Percentiles rank a stretch among this genome's conserved stretches.
Conservation (phyloP, 225 moss, liverwort and hornwort species). For the Marchantia paleacea region DNA sequence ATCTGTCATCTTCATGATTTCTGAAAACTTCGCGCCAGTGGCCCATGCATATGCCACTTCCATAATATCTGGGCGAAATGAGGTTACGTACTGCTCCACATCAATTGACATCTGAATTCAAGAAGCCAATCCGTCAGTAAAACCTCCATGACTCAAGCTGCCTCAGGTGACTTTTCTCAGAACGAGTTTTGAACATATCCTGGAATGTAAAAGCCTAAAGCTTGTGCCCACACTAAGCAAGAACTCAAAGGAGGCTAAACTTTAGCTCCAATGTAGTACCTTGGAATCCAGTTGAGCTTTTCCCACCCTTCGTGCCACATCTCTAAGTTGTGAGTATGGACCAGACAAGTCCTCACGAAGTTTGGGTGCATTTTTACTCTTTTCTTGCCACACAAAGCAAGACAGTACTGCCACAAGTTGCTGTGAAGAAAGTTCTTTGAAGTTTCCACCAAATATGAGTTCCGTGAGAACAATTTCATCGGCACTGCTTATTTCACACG, state of each 20-base stretch:
- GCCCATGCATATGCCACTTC: constrained; percentile 84
- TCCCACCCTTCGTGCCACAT: constrained; percentile 81
- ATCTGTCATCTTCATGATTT: constrained; percentile 79
- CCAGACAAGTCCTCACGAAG: constrained; percentile 79
- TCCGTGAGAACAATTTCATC: constrained; percentile 93
- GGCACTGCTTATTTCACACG: constrained; percentile 95
- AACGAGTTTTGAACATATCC: no score
- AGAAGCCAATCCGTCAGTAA: background rate
- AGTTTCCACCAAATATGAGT: constrained; percentile 73
- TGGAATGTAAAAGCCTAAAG: no score
- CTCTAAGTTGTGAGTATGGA: constrained; percentile 77
- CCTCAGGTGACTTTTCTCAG: no score
- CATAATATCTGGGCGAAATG: constrained; percentile 88
- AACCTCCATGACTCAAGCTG: no score
- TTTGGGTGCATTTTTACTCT: constrained; percentile 58
- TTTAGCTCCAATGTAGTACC: constrained; percentile 33
- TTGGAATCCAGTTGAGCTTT: constrained; percentile 88
- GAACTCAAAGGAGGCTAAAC: background rate
- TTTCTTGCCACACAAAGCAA: constrained; percentile 93
- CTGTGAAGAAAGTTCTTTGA: constrained; percentile 72
- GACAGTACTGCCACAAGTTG: constrained; percentile 86
- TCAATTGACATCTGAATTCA: constrained; percentile 60
- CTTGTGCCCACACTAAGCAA: background rate
- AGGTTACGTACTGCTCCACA: constrained; percentile 75
- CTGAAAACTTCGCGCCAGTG: constrained; percentile 81